These are phyloP conservation scores for Puccinia hordei DNA, from an alignment of 1,284 basidiomycete species.

Conservation along the genomic window DNA sequence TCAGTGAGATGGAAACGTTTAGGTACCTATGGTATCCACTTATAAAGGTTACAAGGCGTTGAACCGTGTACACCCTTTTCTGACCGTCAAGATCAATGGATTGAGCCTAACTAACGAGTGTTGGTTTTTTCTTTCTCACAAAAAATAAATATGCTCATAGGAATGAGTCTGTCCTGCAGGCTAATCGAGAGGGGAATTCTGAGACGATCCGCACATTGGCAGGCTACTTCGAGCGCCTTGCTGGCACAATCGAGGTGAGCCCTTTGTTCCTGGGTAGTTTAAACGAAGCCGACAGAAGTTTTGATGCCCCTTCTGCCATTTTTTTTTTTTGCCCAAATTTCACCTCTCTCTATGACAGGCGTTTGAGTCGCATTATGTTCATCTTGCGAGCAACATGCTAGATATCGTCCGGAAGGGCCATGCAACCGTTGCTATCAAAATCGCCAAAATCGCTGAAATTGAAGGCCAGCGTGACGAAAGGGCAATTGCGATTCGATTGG, in stretches of 20 bases:
- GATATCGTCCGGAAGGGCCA: slow-evolving; percentile 78
- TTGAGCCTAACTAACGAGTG: slow-evolving; percentile 59
- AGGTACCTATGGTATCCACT: slow-evolving; percentile 65
- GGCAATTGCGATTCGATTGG: slow-evolving; percentile 61
- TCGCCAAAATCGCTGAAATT: slow-evolving; percentile 90
- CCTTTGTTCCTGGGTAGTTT: background rate
- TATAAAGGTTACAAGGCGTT: background rate
- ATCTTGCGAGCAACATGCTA: slow-evolving; percentile 75
- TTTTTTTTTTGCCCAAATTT: slow-evolving; percentile 5
- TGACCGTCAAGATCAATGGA: slow-evolving; percentile 67
- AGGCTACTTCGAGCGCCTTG: slow-evolving; percentile 46
- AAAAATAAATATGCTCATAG: slow-evolving; percentile 2
- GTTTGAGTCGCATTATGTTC: slow-evolving; percentile 85
- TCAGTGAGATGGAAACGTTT: slow-evolving; percentile 85
- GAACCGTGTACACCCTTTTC: slow-evolving; percentile 65
- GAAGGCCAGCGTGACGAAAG: slow-evolving; percentile 94
- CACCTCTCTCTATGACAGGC: slow-evolving; percentile 64
- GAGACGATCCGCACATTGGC: slow-evolving; percentile 34
- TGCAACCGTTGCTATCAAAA: slow-evolving; percentile 79
- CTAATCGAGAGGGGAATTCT: slow-evolving; percentile 39
- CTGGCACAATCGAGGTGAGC: slow-evolving; percentile 40
- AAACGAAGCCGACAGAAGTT: background rate
- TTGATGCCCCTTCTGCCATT: background rate
- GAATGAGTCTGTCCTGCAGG: slow-evolving; percentile 46
- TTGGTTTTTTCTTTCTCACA: background rate